Evolutionary conservation across 257 asterid genomes (phyloP).

Genomic region (Penstemon eatonii): DNA sequence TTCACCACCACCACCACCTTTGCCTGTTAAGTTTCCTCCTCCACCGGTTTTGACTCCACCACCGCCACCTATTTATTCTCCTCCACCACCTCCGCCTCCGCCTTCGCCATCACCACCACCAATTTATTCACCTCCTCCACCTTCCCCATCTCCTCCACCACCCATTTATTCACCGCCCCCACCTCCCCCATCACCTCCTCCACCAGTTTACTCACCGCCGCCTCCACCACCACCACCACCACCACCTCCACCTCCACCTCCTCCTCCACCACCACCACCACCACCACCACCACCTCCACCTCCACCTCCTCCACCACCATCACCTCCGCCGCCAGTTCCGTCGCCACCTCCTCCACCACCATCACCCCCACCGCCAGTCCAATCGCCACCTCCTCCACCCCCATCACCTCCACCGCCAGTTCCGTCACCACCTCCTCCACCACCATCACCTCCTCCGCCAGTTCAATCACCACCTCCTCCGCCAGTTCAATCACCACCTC

Average conservation of each 20-base stretch:
- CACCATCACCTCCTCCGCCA: conserved; percentile 35
- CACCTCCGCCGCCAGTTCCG: conserved; percentile 31
- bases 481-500: conserved; percentile 21
- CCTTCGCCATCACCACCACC: conserved; percentile 33
- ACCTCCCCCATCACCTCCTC: conserved; percentile 22
- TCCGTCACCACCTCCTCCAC: conserved; percentile 34
- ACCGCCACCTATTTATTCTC: conserved; percentile 18
- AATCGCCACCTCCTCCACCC: conserved; percentile 29
- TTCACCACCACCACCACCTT: conserved; percentile 38
- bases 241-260: conserved; percentile 19
- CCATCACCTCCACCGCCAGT: conserved; percentile 25
- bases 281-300: conserved; percentile 30
- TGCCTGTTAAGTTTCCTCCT: conserved; percentile 28
- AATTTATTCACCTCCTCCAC: conserved; percentile 20
- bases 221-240: no score
- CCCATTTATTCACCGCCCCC: conserved; percentile 28
- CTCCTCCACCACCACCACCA: conserved; percentile 34
- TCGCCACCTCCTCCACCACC: conserved; percentile 57
- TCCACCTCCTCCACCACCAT: conserved; percentile 15
- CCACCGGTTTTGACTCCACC: conserved; percentile 14
- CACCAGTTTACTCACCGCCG: conserved; percentile 22
- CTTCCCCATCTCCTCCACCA: conserved; percentile 24
- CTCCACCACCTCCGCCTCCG: conserved; percentile 34
- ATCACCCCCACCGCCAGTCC: conserved; percentile 29
- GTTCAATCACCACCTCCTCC: no score